Evolutionary conservation across 352 stramenopile genomes (phyloP), one percentile per base, ranked within the genome.

Genomic region (Phytophthora gonapodyides): DNA sequence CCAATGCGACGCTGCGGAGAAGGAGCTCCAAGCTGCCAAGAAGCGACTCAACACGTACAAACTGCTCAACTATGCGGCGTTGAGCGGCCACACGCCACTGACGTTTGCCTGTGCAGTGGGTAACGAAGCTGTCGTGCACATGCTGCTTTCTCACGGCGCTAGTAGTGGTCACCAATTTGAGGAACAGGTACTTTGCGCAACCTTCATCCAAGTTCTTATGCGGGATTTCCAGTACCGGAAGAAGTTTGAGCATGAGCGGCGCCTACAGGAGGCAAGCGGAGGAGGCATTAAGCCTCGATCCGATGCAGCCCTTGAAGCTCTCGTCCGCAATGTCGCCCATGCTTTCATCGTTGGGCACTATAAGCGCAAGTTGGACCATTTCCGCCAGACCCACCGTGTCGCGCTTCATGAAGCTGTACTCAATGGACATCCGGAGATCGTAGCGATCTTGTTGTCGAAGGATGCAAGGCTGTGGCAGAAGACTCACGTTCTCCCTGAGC

Each of bases 81-180:
- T 92, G 7, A 91, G 84, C 33, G 82, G 84, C 2, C 84, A 94
- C 57, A 91, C 82, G 6, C 70, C 84, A 7, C 58, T 94, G 35
- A 84, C 73, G 2, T 94, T 91, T 60, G 82, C 84, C 1, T 71
- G 75, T 7, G 78, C 72, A 0, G 60, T 92, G 7, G 84, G 84
- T 0, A 94, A 94, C 49, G 82, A 94, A 8, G 80, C 81, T 1
- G 85, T 91, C 38, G 78, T 89, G 12, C 76, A 91, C 55, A 78
- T 90, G 69, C 54, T 94, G 38, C 50, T 94, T 1, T 75, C 76
- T 0, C 75, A 88, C 33, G 82, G 84, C 8, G 84, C 79, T 5
- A 61, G 52, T n/a, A 71, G 60, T 15, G 78, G 78, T 0, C 68
- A 83, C 24, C 48, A 61, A 0, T 70, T 73, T 11, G 80, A 89